Conservation (phyloP, 257 asterid genomes). For the Scutellaria barbata region DNA sequence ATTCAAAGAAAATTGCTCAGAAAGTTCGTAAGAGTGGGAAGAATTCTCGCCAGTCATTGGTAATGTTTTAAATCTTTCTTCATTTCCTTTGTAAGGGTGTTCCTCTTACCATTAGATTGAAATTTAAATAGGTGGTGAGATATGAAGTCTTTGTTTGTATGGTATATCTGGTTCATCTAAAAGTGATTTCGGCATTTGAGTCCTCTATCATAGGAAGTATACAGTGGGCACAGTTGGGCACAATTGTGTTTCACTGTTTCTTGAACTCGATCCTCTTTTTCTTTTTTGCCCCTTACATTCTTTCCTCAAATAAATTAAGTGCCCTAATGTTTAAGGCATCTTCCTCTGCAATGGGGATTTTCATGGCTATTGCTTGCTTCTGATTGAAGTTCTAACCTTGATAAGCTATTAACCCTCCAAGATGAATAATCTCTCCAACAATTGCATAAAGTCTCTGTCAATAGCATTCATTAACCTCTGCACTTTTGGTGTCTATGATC, state of each 20-base stretch:
- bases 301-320: conserved; percentile 6
- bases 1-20: conserved; percentile 50
- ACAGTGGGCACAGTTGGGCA: too few relatives aligned
- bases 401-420: background rate
- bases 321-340: background rate
- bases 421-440: too few relatives aligned
- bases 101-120: conserved; percentile 1
- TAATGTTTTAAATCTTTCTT: conserved; percentile 31
- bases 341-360: background rate
- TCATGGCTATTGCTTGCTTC: background rate
- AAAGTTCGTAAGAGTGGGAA: conserved; percentile 52
- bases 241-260: background rate
- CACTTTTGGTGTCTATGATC: background rate
- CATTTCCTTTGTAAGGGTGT: background rate
- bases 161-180: background rate
- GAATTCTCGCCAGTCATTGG: conserved; percentile 52
- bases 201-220: conserved; percentile 4
- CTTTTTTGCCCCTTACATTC: background rate
- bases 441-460: too few relatives aligned
- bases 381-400: conserved; percentile 2
- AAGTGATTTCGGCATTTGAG: background rate
- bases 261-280: background rate
- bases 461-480: background rate
- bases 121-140: conserved; percentile 11
- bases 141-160: background rate